These are phyloP conservation scores for Cutaneotrichosporon cavernicola DNA, from an alignment of 1,284 basidiomycete species.

Conservation along the genomic window DNA sequence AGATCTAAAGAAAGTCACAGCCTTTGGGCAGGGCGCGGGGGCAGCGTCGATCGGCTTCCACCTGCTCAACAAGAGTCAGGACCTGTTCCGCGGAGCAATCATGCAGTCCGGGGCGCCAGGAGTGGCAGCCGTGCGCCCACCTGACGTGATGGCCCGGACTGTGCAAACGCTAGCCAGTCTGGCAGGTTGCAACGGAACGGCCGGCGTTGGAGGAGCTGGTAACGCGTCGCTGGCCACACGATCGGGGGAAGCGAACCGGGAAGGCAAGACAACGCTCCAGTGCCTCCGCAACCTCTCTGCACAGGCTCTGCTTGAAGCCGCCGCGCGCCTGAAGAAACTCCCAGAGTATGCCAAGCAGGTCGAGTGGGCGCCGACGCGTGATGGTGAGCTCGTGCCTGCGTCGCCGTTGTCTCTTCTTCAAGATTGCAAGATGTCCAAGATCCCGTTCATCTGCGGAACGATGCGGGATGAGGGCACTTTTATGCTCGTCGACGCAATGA, in stretches of 20 bases:
- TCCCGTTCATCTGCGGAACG: conserved; percentile 52
- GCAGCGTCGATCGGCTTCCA: conserved; percentile 45
- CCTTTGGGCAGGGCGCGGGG: conserved; percentile 53
- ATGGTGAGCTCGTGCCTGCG: conserved; percentile 47
- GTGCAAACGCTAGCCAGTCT: not conserved
- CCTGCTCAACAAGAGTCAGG: conserved; percentile 36
- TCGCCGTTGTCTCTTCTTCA: conserved; percentile 38
- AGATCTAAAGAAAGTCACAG: conserved; percentile 50
- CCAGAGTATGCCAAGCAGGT: not conserved
- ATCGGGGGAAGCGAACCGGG: not conserved
- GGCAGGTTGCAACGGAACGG: conserved; percentile 4
- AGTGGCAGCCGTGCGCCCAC: not conserved
- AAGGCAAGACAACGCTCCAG: not conserved
- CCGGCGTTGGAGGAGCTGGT: not conserved
- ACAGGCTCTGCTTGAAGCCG: conserved; percentile 4
- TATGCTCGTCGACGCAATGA: conserved; percentile 5
- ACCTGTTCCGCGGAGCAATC: conserved; percentile 51
- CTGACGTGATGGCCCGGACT: not conserved
- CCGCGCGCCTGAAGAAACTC: not conserved
- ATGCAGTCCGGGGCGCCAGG: conserved; percentile 48
- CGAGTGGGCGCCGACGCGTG: conserved; percentile 36
- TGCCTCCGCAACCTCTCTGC: conserved; percentile 11
- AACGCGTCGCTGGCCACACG: not conserved
- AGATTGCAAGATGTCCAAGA: conserved; percentile 38
- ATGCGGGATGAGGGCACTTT: conserved; percentile 44